phyloP scores from a whole-genome alignment of 495 filamentous ascomycete species.

The Lentithecium fluviatile region DNA sequence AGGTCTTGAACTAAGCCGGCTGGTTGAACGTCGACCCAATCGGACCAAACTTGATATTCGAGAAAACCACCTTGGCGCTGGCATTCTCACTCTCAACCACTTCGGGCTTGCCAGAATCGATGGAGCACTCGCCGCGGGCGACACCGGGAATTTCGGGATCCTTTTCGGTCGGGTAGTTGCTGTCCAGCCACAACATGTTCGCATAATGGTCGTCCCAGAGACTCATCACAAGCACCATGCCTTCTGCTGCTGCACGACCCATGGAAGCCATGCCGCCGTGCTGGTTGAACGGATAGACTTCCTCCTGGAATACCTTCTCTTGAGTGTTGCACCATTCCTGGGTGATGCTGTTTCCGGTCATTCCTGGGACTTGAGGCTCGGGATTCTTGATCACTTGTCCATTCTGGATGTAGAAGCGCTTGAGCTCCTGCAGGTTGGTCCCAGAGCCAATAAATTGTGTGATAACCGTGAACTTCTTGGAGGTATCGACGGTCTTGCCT shows the following conservation, averaged over 20 bases:
- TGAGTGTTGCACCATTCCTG: constrained; percentile 60
- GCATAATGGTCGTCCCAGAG: constrained; percentile 75
- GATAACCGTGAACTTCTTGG: constrained; percentile 60
- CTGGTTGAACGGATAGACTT: constrained; percentile 55
- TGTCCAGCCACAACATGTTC: constrained; percentile 76
- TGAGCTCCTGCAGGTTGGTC: constrained; percentile 54
- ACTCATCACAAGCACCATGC: constrained; percentile 76
- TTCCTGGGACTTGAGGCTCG: constrained; percentile 52
- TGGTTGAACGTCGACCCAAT: constrained; percentile 41
- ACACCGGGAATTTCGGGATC: constrained; percentile 60
- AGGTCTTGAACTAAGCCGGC: neutral
- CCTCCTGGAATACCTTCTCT: constrained; percentile 58
- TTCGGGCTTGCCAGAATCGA: constrained; percentile 58
- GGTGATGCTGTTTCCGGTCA: constrained; percentile 59
- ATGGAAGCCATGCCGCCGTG: constrained; percentile 63
- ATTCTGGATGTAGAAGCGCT: constrained; percentile 57
- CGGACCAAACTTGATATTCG: constrained; percentile 63
- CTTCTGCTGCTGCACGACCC: constrained; percentile 54
- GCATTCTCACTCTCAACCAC: constrained; percentile 56
- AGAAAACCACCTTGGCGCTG: constrained; percentile 59
- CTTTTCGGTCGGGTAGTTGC: constrained; percentile 25
- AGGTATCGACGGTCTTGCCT: constrained; percentile 58
- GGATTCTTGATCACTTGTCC: constrained; percentile 61
- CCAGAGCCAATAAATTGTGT: constrained; percentile 63
- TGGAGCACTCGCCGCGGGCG: constrained; percentile 66